Conservation (phyloP, 139 green algal genomes). For the Prasinococcaceae sp. region DNA sequence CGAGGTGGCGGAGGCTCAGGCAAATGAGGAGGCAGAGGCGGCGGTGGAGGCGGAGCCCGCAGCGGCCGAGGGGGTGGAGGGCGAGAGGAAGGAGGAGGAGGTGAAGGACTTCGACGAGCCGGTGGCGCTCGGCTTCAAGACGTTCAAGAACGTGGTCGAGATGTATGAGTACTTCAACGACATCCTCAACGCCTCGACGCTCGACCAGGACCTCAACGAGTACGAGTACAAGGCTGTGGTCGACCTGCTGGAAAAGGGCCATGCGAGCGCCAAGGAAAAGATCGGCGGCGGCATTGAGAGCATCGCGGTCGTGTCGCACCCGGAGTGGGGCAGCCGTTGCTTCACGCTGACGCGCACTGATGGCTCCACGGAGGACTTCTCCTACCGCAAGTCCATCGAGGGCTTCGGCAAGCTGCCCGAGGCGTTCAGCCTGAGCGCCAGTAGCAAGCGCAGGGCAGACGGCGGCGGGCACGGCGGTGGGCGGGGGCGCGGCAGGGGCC, state of each 20-base stretch:
- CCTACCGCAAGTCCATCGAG: conserved; percentile 13
- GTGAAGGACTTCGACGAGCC: not conserved
- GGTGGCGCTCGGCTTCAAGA: conserved; percentile 18
- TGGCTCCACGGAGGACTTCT: conserved; percentile 11
- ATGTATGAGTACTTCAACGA: conserved; percentile 6
- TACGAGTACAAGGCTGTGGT: too few species aligned
- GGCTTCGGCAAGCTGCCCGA: too few species aligned
- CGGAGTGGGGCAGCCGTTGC: conserved; percentile 1
- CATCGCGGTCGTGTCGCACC: too few species aligned
- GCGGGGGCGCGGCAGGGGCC: too few species aligned
- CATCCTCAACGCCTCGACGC: conserved; percentile 2
- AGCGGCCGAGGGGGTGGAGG: not conserved
- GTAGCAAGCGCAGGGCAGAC: too few species aligned
- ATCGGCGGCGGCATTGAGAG: too few species aligned
- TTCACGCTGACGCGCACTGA: conserved; percentile 4
- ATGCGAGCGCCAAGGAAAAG: too few species aligned
- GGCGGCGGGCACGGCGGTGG: too few species aligned
- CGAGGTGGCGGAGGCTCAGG: not conserved
- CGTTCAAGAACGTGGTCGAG: conserved; percentile 6
- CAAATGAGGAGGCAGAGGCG: not conserved
- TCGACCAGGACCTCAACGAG: conserved; percentile 16
- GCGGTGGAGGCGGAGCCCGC: not conserved
- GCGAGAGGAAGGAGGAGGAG: conserved; percentile 1
- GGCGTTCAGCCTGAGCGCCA: too few species aligned
- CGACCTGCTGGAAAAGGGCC: too few species aligned